Conservation (phyloP, 345 rosid species). For the Pugionium cornutum region DNA sequence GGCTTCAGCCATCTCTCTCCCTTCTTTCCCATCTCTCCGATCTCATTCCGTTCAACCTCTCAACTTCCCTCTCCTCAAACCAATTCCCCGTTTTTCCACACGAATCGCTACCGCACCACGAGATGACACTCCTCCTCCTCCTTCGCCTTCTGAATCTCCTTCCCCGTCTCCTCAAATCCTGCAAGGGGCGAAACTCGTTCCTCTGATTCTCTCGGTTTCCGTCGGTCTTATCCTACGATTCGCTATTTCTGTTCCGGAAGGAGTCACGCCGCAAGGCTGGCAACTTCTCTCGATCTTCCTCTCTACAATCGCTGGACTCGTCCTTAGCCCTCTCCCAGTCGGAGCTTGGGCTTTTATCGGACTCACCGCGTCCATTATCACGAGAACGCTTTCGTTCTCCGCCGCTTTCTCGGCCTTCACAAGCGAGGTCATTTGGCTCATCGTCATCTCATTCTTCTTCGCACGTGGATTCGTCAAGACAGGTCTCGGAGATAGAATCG, state of each 20-base stretch:
- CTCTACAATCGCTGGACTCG: constrained; percentile 82
- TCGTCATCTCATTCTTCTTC: constrained; percentile 92
- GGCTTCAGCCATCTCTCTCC: constrained; percentile 34
- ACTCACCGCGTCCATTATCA: constrained; percentile 66
- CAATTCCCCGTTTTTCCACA: constrained; percentile 30
- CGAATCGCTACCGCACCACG: constrained; percentile 41
- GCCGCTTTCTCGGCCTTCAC: constrained; percentile 92
- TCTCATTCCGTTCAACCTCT: constrained; percentile 45
- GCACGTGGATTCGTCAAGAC: constrained; percentile 97
- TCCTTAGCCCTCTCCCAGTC: constrained; percentile 80
- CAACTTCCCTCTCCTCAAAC: constrained; percentile 45
- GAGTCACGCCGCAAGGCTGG: constrained; percentile 75
- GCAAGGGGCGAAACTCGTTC: constrained; percentile 70
- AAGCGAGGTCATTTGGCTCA: constrained; percentile 88
- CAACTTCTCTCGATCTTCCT: constrained; percentile 75
- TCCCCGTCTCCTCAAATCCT: constrained; percentile 1
- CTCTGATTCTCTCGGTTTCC: constrained; percentile 58
- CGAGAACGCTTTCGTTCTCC: constrained; percentile 67
- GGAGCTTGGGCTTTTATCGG: constrained; percentile 97
- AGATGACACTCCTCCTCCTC: constrained; percentile 39
- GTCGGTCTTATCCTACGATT: constrained; percentile 62
- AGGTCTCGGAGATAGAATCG: constrained; percentile 88
- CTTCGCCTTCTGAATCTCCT: background rate
- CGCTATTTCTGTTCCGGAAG: constrained; percentile 60
- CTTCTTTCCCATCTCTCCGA: constrained; percentile 40